Base-by-base conservation (phyloP, 1,139 yeast species). In the Spathaspora jeffriesii region DNA sequence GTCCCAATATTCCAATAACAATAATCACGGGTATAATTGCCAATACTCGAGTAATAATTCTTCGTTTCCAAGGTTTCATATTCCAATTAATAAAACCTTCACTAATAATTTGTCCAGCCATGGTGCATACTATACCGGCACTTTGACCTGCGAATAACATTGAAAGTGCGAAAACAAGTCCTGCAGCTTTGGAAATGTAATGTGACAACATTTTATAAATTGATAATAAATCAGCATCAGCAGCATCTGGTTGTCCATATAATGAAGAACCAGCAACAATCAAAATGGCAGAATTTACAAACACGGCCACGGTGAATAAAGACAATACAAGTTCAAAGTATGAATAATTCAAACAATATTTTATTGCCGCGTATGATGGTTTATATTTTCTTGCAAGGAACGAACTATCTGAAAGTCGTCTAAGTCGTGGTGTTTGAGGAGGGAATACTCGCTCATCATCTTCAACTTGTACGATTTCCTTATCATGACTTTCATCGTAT, bases 51-150 rank as follows among this genome's bases (percentile, higher is more conserved):
- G 93, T 87, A n/a, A 82, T 62, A 10, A 87, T 68, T 54, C 95
- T 72, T 63, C 93, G 78, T n/a, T 83, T 59, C 68, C 88, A 79
- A 2, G 93, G 92, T 43, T 79, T 71, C 25, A 86, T 57, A 0
- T 81, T 73, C 95, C 93, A 87, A 52, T 85, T 80, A 42, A 87
- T 68, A 58, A 86, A 87, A 0, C 95, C 95, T 62, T 87, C 95
- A 47, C 89, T 82, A 10, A 87, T 86, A 63, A 87, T 83, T 64
- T 87, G 92, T 2, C 93, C 93, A 1, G 92, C 84, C 76, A 87
- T 77, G 1, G 95, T 87, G 63, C 93, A 86, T 2, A 86, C 90
- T 18, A 87, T 83, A 25, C 93, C 93, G 1, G 93, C 93, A 55
- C 89, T 83, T 58, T 86, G 88, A 15, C 93, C 92, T 4, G 91